Evolutionary conservation across 2,329 filamentous ascomycete species (phyloP).

Genomic region (Trichoderma lentiforme): DNA sequence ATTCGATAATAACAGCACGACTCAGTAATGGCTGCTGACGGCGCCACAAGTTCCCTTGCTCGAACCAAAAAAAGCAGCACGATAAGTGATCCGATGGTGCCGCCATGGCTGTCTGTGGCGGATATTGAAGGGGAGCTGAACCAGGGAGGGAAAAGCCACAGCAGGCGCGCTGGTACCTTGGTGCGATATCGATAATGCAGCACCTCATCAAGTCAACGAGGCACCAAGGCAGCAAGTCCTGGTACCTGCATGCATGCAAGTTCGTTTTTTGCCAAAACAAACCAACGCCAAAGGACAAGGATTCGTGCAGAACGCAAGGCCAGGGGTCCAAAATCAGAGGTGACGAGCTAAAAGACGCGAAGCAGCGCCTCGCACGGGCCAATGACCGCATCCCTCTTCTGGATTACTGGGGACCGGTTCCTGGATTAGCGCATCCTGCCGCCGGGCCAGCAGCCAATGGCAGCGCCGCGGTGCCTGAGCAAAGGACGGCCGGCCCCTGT

Average conservation of each 20-base stretch:
- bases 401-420: constrained; percentile 23
- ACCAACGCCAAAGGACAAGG: not conserved
- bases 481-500: constrained; percentile 20
- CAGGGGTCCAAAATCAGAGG: not conserved
- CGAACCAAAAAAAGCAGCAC: not conserved
- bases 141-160: not conserved
- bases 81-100: constrained; percentile 8
- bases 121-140: constrained; percentile 2
- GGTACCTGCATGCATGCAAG: not conserved
- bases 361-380: constrained; percentile 8
- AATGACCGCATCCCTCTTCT: constrained; percentile 3
- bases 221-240: not conserved
- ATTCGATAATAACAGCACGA: not conserved
- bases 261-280: not conserved
- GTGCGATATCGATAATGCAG: not conserved
- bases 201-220: not conserved
- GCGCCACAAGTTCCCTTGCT: not conserved
- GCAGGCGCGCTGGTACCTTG: too few species aligned
- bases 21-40: not conserved
- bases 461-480: constrained; percentile 25
- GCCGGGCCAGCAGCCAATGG: constrained; percentile 24
- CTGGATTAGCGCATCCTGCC: constrained; percentile 26
- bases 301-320: not conserved
- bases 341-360: not conserved
- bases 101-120: not conserved